Conservation (phyloP, 2,329 filamentous ascomycete species). For the Bretziella fagacearum region DNA sequence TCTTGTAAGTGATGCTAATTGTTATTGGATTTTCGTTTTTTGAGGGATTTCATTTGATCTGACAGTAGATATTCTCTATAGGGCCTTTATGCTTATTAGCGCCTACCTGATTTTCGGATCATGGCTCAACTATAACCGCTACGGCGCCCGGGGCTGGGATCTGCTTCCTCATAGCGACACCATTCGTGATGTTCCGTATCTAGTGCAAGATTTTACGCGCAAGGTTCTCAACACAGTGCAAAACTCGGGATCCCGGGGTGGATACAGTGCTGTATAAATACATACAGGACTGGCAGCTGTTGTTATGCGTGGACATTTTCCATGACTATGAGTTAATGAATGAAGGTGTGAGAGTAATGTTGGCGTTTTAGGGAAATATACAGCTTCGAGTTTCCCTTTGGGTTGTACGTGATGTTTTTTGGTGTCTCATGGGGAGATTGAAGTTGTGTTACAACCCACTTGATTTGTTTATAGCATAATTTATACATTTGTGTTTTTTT, state of each 20-base stretch:
- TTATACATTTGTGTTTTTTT: neutral
- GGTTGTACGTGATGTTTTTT: neutral
- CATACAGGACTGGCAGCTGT: no score
- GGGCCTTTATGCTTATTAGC: conserved; percentile 68
- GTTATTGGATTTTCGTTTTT: neutral
- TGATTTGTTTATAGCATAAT: neutral
- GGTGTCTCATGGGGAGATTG: neutral
- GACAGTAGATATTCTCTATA: conserved; percentile 25
- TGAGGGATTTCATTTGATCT: neutral
- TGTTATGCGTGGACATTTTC: no score
- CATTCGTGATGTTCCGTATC: conserved; percentile 79
- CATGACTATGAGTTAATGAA: no score
- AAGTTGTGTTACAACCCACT: neutral
- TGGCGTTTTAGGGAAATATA: neutral
- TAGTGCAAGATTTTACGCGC: conserved; percentile 74
- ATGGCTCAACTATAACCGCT: conserved; percentile 97
- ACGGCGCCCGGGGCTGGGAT: conserved; percentile 89
- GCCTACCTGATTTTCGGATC: conserved; percentile 94
- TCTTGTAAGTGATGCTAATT: conserved; percentile 52
- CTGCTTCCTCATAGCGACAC: conserved; percentile 83
- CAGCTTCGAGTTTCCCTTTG: neutral
- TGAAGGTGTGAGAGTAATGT: neutral
- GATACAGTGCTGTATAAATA: conserved; percentile 76
- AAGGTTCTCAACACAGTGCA: conserved; percentile 70
- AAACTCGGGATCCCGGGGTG: conserved; percentile 66